These are phyloP conservation scores for Avena atlantica DNA, from an alignment of 176 grass and related monocot genomes.

Conservation along the genomic window DNA sequence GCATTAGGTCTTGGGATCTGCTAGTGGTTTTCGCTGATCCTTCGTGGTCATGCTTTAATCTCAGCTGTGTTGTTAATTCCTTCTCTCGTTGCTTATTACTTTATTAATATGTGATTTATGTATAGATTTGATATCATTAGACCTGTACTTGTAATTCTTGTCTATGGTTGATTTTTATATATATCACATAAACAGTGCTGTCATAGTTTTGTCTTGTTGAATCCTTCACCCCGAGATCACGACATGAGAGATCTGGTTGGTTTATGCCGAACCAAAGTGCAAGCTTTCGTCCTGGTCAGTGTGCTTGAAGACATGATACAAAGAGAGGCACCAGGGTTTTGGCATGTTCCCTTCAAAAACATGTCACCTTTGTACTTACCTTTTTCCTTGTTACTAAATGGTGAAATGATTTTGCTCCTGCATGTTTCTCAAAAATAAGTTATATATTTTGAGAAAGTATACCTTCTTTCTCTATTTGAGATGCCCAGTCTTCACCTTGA, in stretches of 20 bases:
- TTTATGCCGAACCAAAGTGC: background rate
- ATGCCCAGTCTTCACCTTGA: too few species aligned
- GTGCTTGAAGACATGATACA: background rate
- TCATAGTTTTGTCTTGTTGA: background rate
- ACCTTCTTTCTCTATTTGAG: too few species aligned
- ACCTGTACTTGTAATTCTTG: background rate
- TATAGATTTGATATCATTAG: background rate
- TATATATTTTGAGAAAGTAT: too few species aligned
- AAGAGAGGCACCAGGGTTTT: background rate
- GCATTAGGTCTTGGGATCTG: background rate
- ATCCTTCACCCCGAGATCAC: background rate
- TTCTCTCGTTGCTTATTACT: background rate
- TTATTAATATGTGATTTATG: background rate
- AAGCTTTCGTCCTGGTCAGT: background rate
- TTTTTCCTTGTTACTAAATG: background rate
- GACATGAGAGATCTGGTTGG: background rate
- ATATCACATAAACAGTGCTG: background rate
- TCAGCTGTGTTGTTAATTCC: background rate
- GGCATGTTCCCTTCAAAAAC: background rate
- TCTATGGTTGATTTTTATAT: background rate
- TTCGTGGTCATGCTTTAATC: background rate
- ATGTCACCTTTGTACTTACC: background rate
- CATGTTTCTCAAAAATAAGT: background rate
- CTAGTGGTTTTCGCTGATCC: background rate
- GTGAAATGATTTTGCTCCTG: background rate